Evolutionary conservation across 768 basidiomycete genomes (phyloP), one percentile per base, ranked within the genome.

Genomic region (Tephrocybe sp.): DNA sequence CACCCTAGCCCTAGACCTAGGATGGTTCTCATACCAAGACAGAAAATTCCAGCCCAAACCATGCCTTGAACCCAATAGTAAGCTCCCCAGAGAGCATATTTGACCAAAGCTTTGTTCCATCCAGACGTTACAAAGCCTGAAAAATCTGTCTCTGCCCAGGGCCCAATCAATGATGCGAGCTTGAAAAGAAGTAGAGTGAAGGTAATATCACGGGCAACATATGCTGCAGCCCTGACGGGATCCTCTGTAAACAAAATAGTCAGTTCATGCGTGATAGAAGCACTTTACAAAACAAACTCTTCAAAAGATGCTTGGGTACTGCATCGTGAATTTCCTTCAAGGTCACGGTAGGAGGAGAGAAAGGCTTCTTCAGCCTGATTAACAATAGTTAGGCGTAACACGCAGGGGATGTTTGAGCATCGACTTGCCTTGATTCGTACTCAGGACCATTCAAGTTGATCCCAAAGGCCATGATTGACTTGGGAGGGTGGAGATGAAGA

Each of bases 31-130:
- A 42, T 53, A 78, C 77, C 78, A 16, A 82, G 64, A 53, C 77
- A 79, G 49, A 79, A 82, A 27, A 80, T 68, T 8, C 78, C 77
- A 12, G 75, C 76, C 49, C 70, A 71, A 2, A 75, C 73, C 27
- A 82, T 60, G 11, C 80, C 71, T 60, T 80, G 80, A 52, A 74
- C 59, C 70, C 73, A 71, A 69, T 73, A 80, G 59, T 79, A 82
- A 3, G 58, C 40, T 8, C 66, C 46, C 80, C 80, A 82, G 12
- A 80, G 58, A 6, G 57, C 36, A 4, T 59, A 45, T 39, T 70
- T 69, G 21, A 73, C 45, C 3, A 67, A 22, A 2, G 54, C 22
- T 44, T 70, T 69, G 29, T 60, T 57, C 66, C 63, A 67, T 39
- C 56, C 57, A 24, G 61, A 52, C 7, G 61, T 60, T 19, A 74